These are phyloP conservation scores for Martensiomyces pterosporus DNA, from an alignment of 192 early-diverging fungal species.

Conservation along the genomic window DNA sequence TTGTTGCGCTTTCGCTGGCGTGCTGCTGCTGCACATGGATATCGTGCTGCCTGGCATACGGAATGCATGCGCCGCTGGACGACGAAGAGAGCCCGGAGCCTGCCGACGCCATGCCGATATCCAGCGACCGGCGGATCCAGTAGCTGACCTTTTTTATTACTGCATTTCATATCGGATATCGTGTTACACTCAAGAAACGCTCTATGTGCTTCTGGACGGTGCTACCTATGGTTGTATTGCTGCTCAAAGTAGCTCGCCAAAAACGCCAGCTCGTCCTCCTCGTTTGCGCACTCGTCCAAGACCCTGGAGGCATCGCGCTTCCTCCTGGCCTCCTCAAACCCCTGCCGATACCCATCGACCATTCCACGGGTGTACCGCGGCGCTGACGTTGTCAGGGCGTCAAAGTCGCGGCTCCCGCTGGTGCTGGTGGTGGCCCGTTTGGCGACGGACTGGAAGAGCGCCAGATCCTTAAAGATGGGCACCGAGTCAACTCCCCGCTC, in stretches of 20 bases:
- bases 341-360: slow-evolving; percentile 37
- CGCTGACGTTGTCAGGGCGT: slow-evolving; percentile 10
- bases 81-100: slow-evolving; percentile 17
- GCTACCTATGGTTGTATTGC: slow-evolving; percentile 3
- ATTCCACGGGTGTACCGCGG: slow-evolving; percentile 22
- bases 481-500: background rate
- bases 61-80: slow-evolving; percentile 36
- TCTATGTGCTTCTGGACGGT: too few relatives aligned
- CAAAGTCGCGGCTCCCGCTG: slow-evolving; percentile 7
- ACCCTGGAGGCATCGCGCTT: slow-evolving; percentile 3
- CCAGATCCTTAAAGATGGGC: slow-evolving; percentile 7
- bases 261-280: slow-evolving; percentile 24
- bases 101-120: slow-evolving; percentile 3
- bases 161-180: background rate
- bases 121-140: slow-evolving; percentile 18
- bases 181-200: background rate
- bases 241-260: slow-evolving; percentile 21
- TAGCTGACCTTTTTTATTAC: slow-evolving; percentile 1
- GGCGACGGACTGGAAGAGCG: slow-evolving; percentile 25
- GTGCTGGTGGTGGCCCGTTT: background rate
- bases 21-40: slow-evolving; percentile 46
- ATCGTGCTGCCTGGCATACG: slow-evolving; percentile 31
- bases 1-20: slow-evolving; percentile 48
- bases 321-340: slow-evolving; percentile 13
- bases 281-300: slow-evolving; percentile 2